A percentile compares a stretch with the other conserved stretches of the same genome.
Evolutionary conservation across 768 basidiomycete genomes (phyloP).

Genomic region (Lanmaoa pseudosensibilis): DNA sequence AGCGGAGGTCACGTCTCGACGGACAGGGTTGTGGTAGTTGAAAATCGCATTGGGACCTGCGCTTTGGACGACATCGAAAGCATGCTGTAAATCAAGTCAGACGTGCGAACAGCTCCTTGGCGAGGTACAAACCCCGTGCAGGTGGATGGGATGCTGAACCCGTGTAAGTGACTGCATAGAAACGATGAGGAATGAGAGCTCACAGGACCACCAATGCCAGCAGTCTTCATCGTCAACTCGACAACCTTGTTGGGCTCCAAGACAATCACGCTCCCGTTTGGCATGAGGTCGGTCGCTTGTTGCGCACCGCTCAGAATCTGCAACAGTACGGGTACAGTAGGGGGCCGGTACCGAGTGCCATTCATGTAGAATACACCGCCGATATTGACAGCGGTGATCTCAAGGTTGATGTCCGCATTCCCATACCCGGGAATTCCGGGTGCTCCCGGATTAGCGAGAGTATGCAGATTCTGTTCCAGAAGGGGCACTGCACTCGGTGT

Average conservation of each 20-base stretch:
- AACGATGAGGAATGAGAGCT: constrained; percentile 4
- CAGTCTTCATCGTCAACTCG: constrained; percentile 22
- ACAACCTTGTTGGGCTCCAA: constrained; percentile 30
- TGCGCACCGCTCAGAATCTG: constrained; percentile 46
- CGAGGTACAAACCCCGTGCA: constrained; percentile 27
- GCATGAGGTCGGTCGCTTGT: constrained; percentile 29
- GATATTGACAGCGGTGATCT: constrained; percentile 13
- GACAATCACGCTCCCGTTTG: constrained; percentile 25
- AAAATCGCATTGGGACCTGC: constrained; percentile 20
- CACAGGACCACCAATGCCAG: constrained; percentile 21
- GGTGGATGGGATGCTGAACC: constrained; percentile 30
- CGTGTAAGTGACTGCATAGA: not conserved
- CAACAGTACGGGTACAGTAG: constrained; percentile 42
- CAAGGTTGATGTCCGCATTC: constrained; percentile 41
- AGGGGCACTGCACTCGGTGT: constrained; percentile 27
- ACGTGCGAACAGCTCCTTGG: not conserved
- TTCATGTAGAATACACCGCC: constrained; percentile 16
- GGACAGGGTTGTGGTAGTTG: constrained; percentile 40
- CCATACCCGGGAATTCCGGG: constrained; percentile 42
- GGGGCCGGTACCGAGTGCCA: constrained; percentile 21
- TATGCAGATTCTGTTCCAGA: constrained; percentile 31
- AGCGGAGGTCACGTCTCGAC: constrained; percentile 31
- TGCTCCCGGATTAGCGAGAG: constrained; percentile 29
- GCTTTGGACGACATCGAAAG: constrained; percentile 37
- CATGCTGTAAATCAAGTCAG: constrained; percentile 29